Conservation (phyloP, 345 rosid species). For the Eucalyptus paniculata region DNA sequence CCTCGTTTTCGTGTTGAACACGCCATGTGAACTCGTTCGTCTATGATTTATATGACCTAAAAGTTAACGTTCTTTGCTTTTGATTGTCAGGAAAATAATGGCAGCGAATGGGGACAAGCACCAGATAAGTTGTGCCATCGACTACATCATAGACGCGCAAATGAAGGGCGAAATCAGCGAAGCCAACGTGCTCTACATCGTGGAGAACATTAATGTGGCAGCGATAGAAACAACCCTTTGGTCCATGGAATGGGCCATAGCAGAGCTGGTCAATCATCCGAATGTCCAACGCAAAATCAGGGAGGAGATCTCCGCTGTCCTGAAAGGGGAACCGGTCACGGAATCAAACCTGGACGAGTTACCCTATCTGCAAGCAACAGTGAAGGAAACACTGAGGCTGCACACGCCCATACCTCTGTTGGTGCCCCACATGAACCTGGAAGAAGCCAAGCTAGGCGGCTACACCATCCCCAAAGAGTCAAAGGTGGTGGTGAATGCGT, state of each 20-base stretch:
- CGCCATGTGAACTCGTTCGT: neutral
- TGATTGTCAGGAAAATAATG: conserved; percentile 24
- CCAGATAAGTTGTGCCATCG: conserved; percentile 38
- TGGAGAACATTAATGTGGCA: conserved; percentile 63
- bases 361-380: conserved; percentile 44
- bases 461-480: conserved; percentile 45
- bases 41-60: neutral
- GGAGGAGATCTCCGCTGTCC: conserved; percentile 19
- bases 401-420: conserved; percentile 50
- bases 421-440: conserved; percentile 62
- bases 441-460: conserved; percentile 42
- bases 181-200: conserved; percentile 52
- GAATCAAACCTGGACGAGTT: conserved; percentile 26
- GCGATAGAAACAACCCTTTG: conserved; percentile 58
- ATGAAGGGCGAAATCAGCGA: conserved; percentile 49
- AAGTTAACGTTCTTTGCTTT: neutral
- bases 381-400: conserved; percentile 44
- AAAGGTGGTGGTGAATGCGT: conserved; percentile 52
- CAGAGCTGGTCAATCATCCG: conserved; percentile 55
- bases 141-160: conserved; percentile 45
- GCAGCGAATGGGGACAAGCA: conserved; percentile 34
- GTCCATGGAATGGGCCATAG: conserved; percentile 75
- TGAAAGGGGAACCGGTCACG: conserved; percentile 15
- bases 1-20: neutral
- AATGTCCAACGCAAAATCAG: conserved; percentile 30